phyloP scores from a whole-genome alignment of 148 eudicot species.

The Cornus controversa region DNA sequence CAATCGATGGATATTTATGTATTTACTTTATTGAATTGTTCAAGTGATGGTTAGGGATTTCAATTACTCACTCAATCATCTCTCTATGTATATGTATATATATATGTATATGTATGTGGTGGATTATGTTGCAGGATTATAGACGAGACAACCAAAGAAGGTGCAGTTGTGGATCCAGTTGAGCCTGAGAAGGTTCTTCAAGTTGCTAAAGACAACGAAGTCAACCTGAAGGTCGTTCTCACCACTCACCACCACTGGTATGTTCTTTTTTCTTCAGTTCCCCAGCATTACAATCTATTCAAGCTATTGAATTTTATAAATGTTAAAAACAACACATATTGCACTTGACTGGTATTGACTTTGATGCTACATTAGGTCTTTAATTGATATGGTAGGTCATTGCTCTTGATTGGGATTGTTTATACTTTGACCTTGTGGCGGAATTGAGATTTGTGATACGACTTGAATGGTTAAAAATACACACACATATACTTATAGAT shows the following conservation, averaged over 20 bases:
- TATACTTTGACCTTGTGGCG: too few relatives aligned
- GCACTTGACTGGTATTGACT: too few relatives aligned
- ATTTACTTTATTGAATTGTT: background rate
- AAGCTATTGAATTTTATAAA: too few relatives aligned
- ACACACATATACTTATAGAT: background rate
- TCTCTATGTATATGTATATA: background rate
- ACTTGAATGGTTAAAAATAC: background rate
- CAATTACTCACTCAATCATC: background rate
- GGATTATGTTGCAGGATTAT: constrained; percentile 49
- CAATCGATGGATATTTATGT: too few relatives aligned
- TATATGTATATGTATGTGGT: background rate
- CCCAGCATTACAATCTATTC: background rate
- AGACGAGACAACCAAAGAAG: constrained; percentile 74
- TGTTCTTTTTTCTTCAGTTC: background rate
- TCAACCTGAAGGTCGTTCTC: constrained; percentile 60
- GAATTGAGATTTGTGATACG: background rate
- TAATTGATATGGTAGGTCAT: background rate
- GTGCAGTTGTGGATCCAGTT: constrained; percentile 86
- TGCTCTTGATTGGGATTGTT: background rate
- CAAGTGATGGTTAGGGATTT: background rate
- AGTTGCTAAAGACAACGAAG: constrained; percentile 58
- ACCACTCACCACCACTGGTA: constrained; percentile 97
- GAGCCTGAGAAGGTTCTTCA: constrained; percentile 86
- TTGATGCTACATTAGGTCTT: background rate
- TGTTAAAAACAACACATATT: background rate